phyloP scores from a whole-genome alignment of 192 early-diverging fungal genomes.

The Rhizophlyctis rosea region DNA sequence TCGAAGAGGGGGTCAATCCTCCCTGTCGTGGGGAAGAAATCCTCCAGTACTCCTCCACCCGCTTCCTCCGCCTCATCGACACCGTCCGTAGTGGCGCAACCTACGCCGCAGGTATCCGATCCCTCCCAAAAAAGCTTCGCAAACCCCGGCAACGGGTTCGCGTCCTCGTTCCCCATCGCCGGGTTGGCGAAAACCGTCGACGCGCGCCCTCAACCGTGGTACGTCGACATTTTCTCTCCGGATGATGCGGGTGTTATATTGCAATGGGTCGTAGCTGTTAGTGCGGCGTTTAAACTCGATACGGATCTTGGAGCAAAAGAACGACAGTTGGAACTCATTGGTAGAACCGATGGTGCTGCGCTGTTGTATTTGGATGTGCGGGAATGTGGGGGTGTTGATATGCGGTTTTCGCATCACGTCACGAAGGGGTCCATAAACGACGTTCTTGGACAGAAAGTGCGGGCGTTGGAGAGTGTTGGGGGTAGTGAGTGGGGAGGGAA shows the following conservation, averaged over 20 bases:
- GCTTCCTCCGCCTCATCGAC: not conserved
- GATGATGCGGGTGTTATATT: conserved; percentile 10
- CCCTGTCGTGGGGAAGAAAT: too few relatives aligned
- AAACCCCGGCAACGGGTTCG: too few relatives aligned
- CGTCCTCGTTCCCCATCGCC: too few relatives aligned
- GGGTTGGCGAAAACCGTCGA: conserved; percentile 13
- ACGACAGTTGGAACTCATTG: conserved; percentile 3
- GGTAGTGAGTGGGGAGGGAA: too few relatives aligned
- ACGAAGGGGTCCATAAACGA: too few relatives aligned
- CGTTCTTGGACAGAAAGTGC: too few relatives aligned
- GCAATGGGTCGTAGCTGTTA: conserved; percentile 30
- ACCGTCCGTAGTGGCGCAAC: too few relatives aligned
- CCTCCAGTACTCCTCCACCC: not conserved
- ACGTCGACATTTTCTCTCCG: conserved; percentile 13
- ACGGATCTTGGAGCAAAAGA: conserved; percentile 9
- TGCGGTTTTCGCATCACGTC: not conserved
- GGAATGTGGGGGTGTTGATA: not conserved
- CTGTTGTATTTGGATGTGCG: not conserved
- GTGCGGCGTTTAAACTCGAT: conserved; percentile 29
- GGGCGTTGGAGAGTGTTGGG: too few relatives aligned
- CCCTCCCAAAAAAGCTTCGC: conserved; percentile 1
- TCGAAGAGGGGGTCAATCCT: too few relatives aligned
- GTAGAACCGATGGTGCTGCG: not conserved
- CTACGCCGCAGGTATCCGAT: not conserved
- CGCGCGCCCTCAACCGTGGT: conserved; percentile 18